Evolutionary conservation across 148 eudicot genomes (phyloP), one percentile per base, ranked within the genome.

Genomic region (Oxyria digyna): DNA sequence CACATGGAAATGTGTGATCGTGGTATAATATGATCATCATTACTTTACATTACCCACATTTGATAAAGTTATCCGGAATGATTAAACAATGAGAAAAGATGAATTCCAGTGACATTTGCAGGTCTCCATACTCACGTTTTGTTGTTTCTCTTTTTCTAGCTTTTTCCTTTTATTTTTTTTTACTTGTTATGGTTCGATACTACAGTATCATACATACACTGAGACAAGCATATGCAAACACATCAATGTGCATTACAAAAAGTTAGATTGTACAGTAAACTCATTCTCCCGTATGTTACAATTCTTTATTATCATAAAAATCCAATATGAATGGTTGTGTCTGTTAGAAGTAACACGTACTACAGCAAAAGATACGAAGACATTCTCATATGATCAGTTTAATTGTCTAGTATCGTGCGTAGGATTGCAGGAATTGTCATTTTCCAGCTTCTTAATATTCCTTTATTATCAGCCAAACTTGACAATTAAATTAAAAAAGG

Each of bases 381-480:
- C 38, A 35, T 35, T 35, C n/a, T 35, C 17, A 11, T 27, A 55
- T 13, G 33, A 55, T n/a, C 8, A 26, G 33, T 33, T 55, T 52
- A 12, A 12, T 52, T 55, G 63, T 24, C 15, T 1, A 55, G 7
- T 55, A 24, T 55, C 33, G 17, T 27, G 24, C 23, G 63, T 55
- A 17, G 63, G 63, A 13, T 55, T 55, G 33, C 63, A 26, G 9
- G 63, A 24, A 26, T 55, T 24, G 63, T 55, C 63, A 26, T 55
- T 55, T 55, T 55, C 35, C 63, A 55, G 33, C 63, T 54, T 27
- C 32, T 55, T 55, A n/a, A n/a, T n/a, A n/a, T n/a, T n/a, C n/a
- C n/a, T n/a, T n/a, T n/a, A n/a, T n/a, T n/a, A n/a, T n/a, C n/a
- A n/a, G n/a, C n/a, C n/a, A n/a, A n/a, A n/a, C n/a, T n/a, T n/a